These are phyloP conservation scores for Pseudopithomyces chartarum DNA, from an alignment of 2,329 filamentous ascomycete genomes.

Conservation along the genomic window DNA sequence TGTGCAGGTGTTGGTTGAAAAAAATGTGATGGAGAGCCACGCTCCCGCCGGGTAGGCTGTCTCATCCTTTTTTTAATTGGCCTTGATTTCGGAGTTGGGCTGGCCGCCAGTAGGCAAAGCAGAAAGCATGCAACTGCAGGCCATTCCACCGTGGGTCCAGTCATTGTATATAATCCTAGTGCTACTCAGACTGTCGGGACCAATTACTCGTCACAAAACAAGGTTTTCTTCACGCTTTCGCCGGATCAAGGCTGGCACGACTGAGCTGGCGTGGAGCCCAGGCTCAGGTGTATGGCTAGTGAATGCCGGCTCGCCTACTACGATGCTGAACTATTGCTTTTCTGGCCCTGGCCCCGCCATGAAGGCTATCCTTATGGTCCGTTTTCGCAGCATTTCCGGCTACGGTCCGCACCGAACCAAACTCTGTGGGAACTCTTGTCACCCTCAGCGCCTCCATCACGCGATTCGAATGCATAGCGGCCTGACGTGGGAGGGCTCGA, in stretches of 20 bases:
- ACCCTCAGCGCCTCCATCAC: slow-evolving; percentile 9
- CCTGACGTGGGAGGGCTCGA: slow-evolving; percentile 1
- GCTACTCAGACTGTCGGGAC: slow-evolving; percentile 15
- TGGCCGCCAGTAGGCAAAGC: neutral
- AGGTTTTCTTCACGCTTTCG: slow-evolving; percentile 20
- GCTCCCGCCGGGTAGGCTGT: slow-evolving; percentile 21
- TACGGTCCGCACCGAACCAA: slow-evolving; percentile 39
- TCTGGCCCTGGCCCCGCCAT: slow-evolving; percentile 26
- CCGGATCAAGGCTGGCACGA: slow-evolving; percentile 30
- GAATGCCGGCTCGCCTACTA: slow-evolving; percentile 28
- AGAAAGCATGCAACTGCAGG: neutral
- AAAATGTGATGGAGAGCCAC: slow-evolving; percentile 18
- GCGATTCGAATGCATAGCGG: slow-evolving; percentile 13
- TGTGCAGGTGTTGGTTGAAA: neutral
- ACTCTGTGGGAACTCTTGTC: slow-evolving; percentile 9
- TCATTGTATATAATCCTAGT: neutral
- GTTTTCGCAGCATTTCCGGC: slow-evolving; percentile 17
- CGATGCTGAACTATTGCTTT: slow-evolving; percentile 31
- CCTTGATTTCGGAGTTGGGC: neutral
- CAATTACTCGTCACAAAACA: slow-evolving; percentile 30
- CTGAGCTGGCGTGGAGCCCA: slow-evolving; percentile 40
- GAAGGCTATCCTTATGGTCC: slow-evolving; percentile 21
- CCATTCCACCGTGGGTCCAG: slow-evolving; percentile 18
- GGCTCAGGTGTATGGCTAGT: slow-evolving; percentile 30
- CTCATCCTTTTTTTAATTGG: slow-evolving; percentile 17